phyloP scores from a whole-genome alignment of 495 filamentous ascomycete species.

The Penicillium waksmanii region DNA sequence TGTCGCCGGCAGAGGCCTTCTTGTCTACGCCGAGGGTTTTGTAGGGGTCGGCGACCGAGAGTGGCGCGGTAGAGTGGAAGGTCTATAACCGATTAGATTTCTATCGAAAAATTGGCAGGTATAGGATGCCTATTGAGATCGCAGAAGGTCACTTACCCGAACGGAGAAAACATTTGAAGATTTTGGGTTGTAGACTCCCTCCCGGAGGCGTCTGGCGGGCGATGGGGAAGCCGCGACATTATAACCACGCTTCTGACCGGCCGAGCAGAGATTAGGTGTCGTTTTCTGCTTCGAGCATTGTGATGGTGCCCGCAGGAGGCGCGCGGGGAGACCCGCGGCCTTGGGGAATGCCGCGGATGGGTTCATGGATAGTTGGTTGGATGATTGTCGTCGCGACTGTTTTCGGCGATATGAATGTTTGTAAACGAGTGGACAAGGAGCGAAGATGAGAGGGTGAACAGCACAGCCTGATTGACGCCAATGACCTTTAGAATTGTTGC shows the following conservation, averaged over 20 bases:
- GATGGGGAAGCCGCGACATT: constrained; percentile 31
- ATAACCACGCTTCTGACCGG: constrained; percentile 33
- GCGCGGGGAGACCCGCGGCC: constrained; percentile 50
- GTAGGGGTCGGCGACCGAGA: constrained; percentile 79
- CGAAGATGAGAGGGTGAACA: constrained; percentile 14
- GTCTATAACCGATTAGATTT: constrained; percentile 46
- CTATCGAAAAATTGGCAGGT: background rate
- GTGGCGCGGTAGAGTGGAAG: constrained; percentile 73
- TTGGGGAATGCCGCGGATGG: constrained; percentile 49
- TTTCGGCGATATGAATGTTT: background rate
- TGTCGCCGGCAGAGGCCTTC: constrained; percentile 77
- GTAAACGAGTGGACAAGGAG: constrained; percentile 7
- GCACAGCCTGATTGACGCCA: constrained; percentile 19
- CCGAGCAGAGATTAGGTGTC: constrained; percentile 22
- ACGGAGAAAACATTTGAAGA: constrained; percentile 20
- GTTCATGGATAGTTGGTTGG: constrained; percentile 41
- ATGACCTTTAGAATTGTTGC: constrained; percentile 9
- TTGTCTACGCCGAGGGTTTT: constrained; percentile 81
- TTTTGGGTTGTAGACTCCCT: constrained; percentile 30
- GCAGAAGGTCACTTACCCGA: constrained; percentile 34
- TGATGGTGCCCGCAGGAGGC: constrained; percentile 44
- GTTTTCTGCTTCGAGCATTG: constrained; percentile 41
- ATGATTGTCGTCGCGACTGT: constrained; percentile 10
- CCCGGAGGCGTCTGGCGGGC: constrained; percentile 29
- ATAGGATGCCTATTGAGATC: background rate